Conservation (phyloP, 768 basidiomycete genomes). For the Daedaleopsis nitida region DNA sequence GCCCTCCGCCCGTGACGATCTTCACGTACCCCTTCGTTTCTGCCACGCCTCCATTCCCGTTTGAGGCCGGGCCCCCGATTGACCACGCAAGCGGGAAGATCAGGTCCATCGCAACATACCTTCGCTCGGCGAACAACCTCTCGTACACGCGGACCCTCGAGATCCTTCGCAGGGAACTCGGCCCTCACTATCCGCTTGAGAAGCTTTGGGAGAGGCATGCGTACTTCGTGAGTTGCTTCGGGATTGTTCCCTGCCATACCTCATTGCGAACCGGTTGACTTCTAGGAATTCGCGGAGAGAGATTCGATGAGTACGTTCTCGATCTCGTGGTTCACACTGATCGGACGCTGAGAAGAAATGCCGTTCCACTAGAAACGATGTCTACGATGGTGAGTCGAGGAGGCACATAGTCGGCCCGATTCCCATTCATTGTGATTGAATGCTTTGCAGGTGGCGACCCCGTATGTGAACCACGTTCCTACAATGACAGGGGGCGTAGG, state of each 20-base stretch:
- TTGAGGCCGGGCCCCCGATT: constrained; percentile 35
- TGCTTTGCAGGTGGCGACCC: constrained; percentile 37
- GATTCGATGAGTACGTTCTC: constrained; percentile 37
- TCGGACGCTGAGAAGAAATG: no score
- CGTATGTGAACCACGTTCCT: constrained; percentile 44
- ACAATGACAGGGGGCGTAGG: constrained; percentile 52
- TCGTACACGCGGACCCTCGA: constrained; percentile 42
- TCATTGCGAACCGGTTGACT: neutral
- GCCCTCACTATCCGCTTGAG: constrained; percentile 48
- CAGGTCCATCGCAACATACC: constrained; percentile 32
- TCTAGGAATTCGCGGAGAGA: constrained; percentile 42
- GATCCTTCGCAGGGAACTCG: constrained; percentile 37
- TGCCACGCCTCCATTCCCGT: constrained; percentile 40
- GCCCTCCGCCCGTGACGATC: constrained; percentile 32
- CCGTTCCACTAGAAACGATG: constrained; percentile 38
- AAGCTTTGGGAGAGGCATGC: constrained; percentile 50
- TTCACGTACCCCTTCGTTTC: constrained; percentile 41
- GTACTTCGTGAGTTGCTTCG: constrained; percentile 36
- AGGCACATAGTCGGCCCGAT: neutral
- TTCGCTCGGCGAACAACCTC: constrained; percentile 40
- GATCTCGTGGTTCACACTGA: neutral
- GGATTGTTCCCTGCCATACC: neutral
- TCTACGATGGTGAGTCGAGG: constrained; percentile 38
- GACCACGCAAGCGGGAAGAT: constrained; percentile 24
- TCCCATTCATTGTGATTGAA: neutral